A percentile compares a stretch with the other conserved stretches of the same genome.
These are phyloP conservation scores for Oleoguttula mirabilis DNA, from an alignment of 495 filamentous ascomycete genomes.

Conservation along the genomic window DNA sequence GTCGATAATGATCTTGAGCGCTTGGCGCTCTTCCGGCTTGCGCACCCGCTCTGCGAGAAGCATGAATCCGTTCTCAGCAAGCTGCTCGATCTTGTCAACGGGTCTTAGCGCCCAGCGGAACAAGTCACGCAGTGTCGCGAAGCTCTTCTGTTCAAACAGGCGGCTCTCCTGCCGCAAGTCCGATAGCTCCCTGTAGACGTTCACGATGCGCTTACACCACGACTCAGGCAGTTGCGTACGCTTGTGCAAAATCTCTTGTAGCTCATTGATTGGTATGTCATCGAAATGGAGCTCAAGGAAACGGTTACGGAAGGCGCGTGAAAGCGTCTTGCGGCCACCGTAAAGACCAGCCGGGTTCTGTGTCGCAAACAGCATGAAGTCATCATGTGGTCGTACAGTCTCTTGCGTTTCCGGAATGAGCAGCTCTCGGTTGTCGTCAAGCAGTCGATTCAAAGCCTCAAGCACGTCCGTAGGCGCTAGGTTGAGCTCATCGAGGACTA, in stretches of 20 bases:
- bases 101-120: slow-evolving; percentile 91
- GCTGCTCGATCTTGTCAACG: slow-evolving; percentile 72
- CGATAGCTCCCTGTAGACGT: slow-evolving; percentile 88
- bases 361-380: slow-evolving; percentile 98
- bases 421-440: slow-evolving; percentile 97
- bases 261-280: slow-evolving; percentile 89
- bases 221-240: slow-evolving; percentile 81
- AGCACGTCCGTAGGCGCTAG: slow-evolving; percentile 91
- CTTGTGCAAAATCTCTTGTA: slow-evolving; percentile 84
- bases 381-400: slow-evolving; percentile 73
- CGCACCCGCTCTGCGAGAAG: slow-evolving; percentile 86
- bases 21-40: slow-evolving; percentile 72
- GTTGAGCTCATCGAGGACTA: slow-evolving; percentile 95
- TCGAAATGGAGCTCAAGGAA: slow-evolving; percentile 97
- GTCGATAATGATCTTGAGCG: slow-evolving; percentile 82
- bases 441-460: slow-evolving; percentile 83
- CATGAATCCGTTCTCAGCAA: slow-evolving; percentile 91
- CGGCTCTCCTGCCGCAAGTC: slow-evolving; percentile 75
- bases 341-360: slow-evolving; percentile 96
- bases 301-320: slow-evolving; percentile 87
- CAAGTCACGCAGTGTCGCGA: slow-evolving; percentile 90
- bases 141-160: slow-evolving; percentile 93
- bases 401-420: slow-evolving; percentile 96
- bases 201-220: slow-evolving; percentile 77
- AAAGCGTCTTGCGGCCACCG: slow-evolving; percentile 84